phyloP scores from a whole-genome alignment of 1,284 basidiomycete species.

The Leccinum laetum region DNA sequence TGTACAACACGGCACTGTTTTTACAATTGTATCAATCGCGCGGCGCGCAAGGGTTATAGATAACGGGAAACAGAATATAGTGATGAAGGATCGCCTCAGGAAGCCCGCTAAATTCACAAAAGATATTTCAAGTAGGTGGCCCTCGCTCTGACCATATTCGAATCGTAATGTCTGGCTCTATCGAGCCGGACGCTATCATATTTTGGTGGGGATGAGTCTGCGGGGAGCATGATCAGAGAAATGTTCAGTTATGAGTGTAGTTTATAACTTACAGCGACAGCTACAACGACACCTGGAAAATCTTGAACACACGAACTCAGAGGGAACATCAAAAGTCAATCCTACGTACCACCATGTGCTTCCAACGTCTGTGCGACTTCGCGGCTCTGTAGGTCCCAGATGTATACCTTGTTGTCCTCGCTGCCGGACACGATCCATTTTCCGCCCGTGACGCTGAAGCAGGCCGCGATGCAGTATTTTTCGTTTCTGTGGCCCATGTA shows the following conservation, averaged over 20 bases:
- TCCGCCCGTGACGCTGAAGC: slow-evolving; percentile 80
- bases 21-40: slow-evolving; percentile 12
- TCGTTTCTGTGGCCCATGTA: slow-evolving; percentile 81
- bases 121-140: slow-evolving; percentile 15
- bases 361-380: slow-evolving; percentile 79
- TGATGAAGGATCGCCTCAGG: slow-evolving; percentile 5
- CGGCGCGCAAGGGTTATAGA: not conserved
- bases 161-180: slow-evolving; percentile 77
- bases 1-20: slow-evolving; percentile 12
- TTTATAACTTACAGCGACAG: slow-evolving; percentile 57
- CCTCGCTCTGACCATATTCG: slow-evolving; percentile 75
- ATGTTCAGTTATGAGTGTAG: slow-evolving; percentile 2
- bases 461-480: slow-evolving; percentile 78
- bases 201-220: slow-evolving; percentile 83
- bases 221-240: slow-evolving; percentile 4
- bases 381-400: slow-evolving; percentile 92
- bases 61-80: slow-evolving; percentile 7
- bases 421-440: slow-evolving; percentile 92
- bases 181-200: slow-evolving; percentile 83
- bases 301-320: not conserved
- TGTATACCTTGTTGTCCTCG: slow-evolving; percentile 86
- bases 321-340: not conserved
- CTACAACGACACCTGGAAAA: slow-evolving; percentile 66
- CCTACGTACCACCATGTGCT: slow-evolving; percentile 65
- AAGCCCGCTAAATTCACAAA: slow-evolving; percentile 7